Base-by-base conservation (phyloP, 192 early-diverging fungal genomes). In the Coemansia sp. region DNA sequence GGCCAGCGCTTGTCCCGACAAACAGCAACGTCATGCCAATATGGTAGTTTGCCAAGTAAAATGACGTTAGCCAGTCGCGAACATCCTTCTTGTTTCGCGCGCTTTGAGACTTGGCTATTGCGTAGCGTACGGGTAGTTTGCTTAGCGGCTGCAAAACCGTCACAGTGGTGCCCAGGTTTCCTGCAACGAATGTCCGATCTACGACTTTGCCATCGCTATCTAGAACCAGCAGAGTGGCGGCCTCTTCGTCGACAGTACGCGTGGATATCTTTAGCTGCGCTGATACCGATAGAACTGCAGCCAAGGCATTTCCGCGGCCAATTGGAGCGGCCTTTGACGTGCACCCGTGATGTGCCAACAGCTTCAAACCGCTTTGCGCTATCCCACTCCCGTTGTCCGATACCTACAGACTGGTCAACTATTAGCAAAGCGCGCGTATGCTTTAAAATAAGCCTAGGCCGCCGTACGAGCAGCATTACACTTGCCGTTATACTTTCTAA, bases 61-160 rank as follows among this genome's bases (percentile, higher is more conserved):
- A 70, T 0, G 27, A 38, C 4, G 59, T 61, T 14, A 70, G 31
- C 77, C 77, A 73, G 29, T 70, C 57, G 31, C 67, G 40, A 11
- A 73, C 65, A 7, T 53, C 53, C 3, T 31, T n/a, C 22, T 67
- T 72, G 20, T 70, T 73, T 15, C 60, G 63, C 5, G 67, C 42
- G 27, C 57, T 57, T 36, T 73, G 71, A n/a, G 67, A 32, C 40
- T 68, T 79, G 35, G 53, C 53, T 19, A 70, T 35, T 10, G 29
- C 57, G 36, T 79, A 79, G 17, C 77, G 70, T 7, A 79, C 77
- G 32, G 61, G 67, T 6, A 70, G 54, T 46, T 70, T 73, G 53
- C 47, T 37, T 19, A 79, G 61, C 11, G 77, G 77, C 42, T 70
- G 77, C 11, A 63, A 12, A 40, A 73, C 77, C 4, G 67, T 67